Base-by-base conservation (phyloP, 768 basidiomycete species). In the Pleurotus ostreatus region DNA sequence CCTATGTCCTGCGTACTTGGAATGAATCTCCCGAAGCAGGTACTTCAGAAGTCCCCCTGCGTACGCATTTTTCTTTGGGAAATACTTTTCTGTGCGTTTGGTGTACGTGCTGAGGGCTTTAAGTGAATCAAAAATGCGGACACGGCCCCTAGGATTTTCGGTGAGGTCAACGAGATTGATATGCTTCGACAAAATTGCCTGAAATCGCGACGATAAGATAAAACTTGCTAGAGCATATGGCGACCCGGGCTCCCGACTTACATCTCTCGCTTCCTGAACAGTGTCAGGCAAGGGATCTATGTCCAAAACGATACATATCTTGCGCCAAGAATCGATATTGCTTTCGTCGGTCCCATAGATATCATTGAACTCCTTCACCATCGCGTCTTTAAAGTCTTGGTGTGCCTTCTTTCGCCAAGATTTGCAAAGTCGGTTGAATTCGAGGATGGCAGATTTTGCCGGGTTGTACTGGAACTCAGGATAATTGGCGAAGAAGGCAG, bases 151-250 rank as follows among this genome's bases (percentile, higher is more conserved):
- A 3, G 49, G 52, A 4, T 60, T 57, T 46, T 74, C 68, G 5
- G 70, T 61, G 8, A 77, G 57, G 55, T 77, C 76, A 2, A 75
- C 68, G 15, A 77, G 62, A 57, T 78, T 78, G 37, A 76, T 74
- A 49, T 73, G 68, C 0, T 64, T 67, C 7, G 49, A 48, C 11
- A 53, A 41, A 2, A 75, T 66, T 2, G 61, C 62, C 72, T 74
- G 11, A 15, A 41, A 34, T 34, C 3, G 20, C 20, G 20, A 22
- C n/a, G 38, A n/a, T 47, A n/a, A 49, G 34, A 12, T 34, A 11
- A n/a, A 23, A 13, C 18, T 13, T 37, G 11, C 7, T 13, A 20
- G 6, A 18, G 8, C 22, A 3, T 5, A 9, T 20, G 48, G 26
- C 46, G 30, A 20, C 20, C 20, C 20, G 20, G 20, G 20, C 15